A percentile compares a stretch with the other conserved stretches of the same genome.
Conservation (phyloP, 495 filamentous ascomycete genomes). For the Hypoxylon intermedium region DNA sequence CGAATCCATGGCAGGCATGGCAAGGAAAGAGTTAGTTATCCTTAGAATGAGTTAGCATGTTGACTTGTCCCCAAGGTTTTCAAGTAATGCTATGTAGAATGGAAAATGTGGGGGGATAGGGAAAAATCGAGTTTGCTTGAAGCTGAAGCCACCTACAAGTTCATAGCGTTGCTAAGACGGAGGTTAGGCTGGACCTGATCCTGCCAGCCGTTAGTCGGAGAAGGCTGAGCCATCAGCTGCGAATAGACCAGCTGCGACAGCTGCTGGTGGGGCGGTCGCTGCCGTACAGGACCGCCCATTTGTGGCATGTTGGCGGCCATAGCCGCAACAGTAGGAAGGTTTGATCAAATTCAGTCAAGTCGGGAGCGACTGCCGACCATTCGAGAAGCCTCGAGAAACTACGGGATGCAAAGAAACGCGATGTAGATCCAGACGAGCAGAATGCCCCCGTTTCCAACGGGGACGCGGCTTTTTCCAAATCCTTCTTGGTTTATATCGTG, state of each 20-base stretch:
- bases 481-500: background rate
- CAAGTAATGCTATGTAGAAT: too few relatives aligned
- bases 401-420: too few relatives aligned
- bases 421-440: background rate
- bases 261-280: conserved; percentile 44
- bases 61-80: background rate
- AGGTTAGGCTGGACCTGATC: conserved; percentile 34
- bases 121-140: background rate
- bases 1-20: conserved; percentile 42
- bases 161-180: conserved; percentile 45
- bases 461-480: background rate
- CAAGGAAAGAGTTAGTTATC: conserved; percentile 51
- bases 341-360: conserved; percentile 17
- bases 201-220: conserved; percentile 44
- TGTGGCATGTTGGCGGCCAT: conserved; percentile 59
- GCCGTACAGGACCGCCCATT: conserved; percentile 45
- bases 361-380: conserved; percentile 3
- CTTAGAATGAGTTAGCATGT: conserved; percentile 37
- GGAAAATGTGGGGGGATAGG: too few relatives aligned
- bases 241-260: conserved; percentile 40
- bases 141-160: conserved; percentile 40
- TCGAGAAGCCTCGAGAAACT: background rate
- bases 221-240: conserved; percentile 33
- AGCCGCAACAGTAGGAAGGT: conserved; percentile 40
- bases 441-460: background rate